phyloP scores from a whole-genome alignment of 352 stramenopile genomes.

The Globisporangium okanoganense region DNA sequence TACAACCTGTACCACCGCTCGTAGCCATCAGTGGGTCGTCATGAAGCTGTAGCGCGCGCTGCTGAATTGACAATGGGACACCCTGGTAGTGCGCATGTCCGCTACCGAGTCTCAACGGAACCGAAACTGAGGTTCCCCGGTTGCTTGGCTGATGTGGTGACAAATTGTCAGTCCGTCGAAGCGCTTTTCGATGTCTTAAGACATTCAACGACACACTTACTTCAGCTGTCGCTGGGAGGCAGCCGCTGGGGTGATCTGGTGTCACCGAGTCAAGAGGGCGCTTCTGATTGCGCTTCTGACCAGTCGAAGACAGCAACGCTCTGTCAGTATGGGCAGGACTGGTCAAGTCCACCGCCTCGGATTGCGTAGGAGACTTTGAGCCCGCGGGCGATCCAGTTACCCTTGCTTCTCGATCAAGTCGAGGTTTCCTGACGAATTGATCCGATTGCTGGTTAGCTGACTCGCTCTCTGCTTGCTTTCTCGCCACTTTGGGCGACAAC shows the following conservation, averaged over 20 bases:
- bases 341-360: not conserved
- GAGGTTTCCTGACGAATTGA: not conserved
- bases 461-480: not conserved
- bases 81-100: slow-evolving; percentile 2
- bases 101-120: not conserved
- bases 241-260: not conserved
- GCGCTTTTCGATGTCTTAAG: not conserved
- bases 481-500: slow-evolving; percentile 1
- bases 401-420: not conserved
- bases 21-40: not conserved
- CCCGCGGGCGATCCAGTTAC: not conserved
- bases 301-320: not conserved
- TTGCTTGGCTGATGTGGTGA: not conserved
- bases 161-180: not conserved
- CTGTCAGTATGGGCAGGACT: not conserved
- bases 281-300: slow-evolving; percentile 2
- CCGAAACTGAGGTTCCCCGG: not conserved
- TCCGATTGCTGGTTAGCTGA: not conserved
- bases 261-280: not conserved
- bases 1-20: not conserved
- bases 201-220: not conserved
- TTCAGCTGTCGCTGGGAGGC: not conserved
- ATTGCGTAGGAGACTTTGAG: not conserved
- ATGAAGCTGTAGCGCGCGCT: not conserved
- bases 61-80: slow-evolving; percentile 11